A percentile compares a stretch with the other conserved stretches of the same genome.
phyloP scores from a whole-genome alignment of 1,284 basidiomycete species.

The Fomitopsis pinicola region DNA sequence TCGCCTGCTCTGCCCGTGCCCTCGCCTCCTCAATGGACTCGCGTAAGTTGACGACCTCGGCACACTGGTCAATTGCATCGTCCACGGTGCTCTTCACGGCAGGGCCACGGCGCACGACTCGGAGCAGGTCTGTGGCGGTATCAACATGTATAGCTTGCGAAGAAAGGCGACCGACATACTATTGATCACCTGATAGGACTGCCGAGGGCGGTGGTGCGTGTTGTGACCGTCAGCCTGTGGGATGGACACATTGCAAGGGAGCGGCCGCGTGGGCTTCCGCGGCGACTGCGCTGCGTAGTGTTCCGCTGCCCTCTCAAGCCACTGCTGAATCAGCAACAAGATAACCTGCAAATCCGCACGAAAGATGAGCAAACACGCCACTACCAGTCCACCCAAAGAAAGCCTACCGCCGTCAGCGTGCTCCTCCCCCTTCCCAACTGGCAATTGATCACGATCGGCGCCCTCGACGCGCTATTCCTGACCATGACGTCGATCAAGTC shows the following conservation, averaged over 20 bases:
- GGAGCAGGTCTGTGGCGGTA: slow-evolving; percentile 66
- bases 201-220: slow-evolving; percentile 36
- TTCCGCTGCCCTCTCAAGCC: slow-evolving; percentile 53
- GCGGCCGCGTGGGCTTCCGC: slow-evolving; percentile 25
- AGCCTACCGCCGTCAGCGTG: slow-evolving; percentile 77
- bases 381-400: neutral
- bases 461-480: slow-evolving; percentile 63
- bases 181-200: slow-evolving; percentile 78
- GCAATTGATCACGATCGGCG: slow-evolving; percentile 93
- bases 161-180: slow-evolving; percentile 41
- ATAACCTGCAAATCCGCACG: slow-evolving; percentile 53
- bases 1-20: slow-evolving; percentile 69
- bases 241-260: slow-evolving; percentile 31
- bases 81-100: slow-evolving; percentile 89
- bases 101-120: slow-evolving; percentile 89
- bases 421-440: slow-evolving; percentile 95
- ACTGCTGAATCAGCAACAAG: slow-evolving; percentile 82
- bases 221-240: slow-evolving; percentile 23
- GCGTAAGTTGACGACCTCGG: slow-evolving; percentile 80
- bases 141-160: neutral
- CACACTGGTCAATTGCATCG: slow-evolving; percentile 87
- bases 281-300: slow-evolving; percentile 33
- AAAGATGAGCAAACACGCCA: neutral
- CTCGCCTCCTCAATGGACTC: slow-evolving; percentile 87
- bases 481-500: slow-evolving; percentile 84